phyloP scores from a whole-genome alignment of 1,284 basidiomycete species.

The Ganoderma lingzhi region DNA sequence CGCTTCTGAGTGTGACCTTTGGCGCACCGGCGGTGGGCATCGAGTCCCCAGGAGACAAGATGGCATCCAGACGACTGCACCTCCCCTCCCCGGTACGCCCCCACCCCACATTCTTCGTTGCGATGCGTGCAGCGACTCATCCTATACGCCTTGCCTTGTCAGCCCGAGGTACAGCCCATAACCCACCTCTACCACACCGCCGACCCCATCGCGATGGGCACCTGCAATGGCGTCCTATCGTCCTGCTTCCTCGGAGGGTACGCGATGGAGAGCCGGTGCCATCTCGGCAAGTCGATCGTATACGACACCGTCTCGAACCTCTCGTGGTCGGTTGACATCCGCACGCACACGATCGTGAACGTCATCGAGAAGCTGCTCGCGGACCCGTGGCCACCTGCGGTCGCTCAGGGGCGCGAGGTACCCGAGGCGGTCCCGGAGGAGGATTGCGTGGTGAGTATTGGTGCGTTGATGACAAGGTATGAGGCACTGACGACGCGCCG shows the following conservation, averaged over 20 bases:
- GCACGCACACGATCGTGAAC: constrained; percentile 85
- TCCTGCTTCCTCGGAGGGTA: constrained; percentile 79
- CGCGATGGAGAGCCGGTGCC: constrained; percentile 86
- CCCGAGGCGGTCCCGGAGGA: constrained; percentile 57
- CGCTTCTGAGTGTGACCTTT: constrained; percentile 91
- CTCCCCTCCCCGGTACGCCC: constrained; percentile 79
- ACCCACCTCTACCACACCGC: constrained; percentile 90
- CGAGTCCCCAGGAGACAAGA: constrained; percentile 91
- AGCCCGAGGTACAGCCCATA: constrained; percentile 79
- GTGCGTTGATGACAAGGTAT: background rate
- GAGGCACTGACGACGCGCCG: background rate
- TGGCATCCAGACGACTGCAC: constrained; percentile 88
- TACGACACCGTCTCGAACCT: constrained; percentile 91
- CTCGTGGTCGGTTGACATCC: constrained; percentile 85
- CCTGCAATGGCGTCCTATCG: constrained; percentile 80
- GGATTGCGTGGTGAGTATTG: constrained; percentile 69
- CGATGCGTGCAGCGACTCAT: background rate
- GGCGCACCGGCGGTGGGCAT: constrained; percentile 92
- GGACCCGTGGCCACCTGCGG: constrained; percentile 77
- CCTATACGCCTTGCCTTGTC: background rate
- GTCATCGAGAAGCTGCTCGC: constrained; percentile 82
- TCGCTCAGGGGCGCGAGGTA: constrained; percentile 65
- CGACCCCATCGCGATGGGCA: constrained; percentile 88
- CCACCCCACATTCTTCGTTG: background rate
- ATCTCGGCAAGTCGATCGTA: constrained; percentile 84